These are phyloP conservation scores for Russula earlei DNA, from an alignment of 768 basidiomycete species.

Conservation along the genomic window DNA sequence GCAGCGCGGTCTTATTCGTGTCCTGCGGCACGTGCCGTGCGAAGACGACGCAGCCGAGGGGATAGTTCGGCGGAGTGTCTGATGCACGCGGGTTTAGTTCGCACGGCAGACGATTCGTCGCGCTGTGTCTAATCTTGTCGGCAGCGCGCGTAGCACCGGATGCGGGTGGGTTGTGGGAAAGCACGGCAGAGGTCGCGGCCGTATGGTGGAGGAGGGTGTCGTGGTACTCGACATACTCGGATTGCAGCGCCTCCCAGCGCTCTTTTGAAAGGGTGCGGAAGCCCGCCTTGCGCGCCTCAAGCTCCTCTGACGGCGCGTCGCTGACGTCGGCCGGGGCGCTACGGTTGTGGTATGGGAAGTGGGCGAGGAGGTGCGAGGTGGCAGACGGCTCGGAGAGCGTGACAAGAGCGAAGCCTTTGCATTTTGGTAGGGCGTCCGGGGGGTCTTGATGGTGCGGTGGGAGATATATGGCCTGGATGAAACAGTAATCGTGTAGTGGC, in stretches of 20 bases:
- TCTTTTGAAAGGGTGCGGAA: constrained; percentile 47
- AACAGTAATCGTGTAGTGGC: neutral
- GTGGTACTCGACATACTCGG: constrained; percentile 62
- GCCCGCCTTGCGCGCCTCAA: constrained; percentile 48
- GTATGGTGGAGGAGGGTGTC: constrained; percentile 37
- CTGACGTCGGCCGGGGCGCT: neutral
- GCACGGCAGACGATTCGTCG: neutral
- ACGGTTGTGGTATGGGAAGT: constrained; percentile 53
- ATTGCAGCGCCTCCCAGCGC: constrained; percentile 54
- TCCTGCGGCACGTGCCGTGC: constrained; percentile 60
- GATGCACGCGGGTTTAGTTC: neutral
- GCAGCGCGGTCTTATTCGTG: constrained; percentile 77
- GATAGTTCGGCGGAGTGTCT: constrained; percentile 26
- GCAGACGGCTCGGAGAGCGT: constrained; percentile 38
- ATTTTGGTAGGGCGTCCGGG: constrained; percentile 43
- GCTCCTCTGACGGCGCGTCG: constrained; percentile 8
- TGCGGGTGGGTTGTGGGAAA: neutral
- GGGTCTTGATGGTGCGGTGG: constrained; percentile 59
- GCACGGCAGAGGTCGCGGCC: neutral
- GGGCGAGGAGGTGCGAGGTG: constrained; percentile 33
- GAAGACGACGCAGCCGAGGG: constrained; percentile 58
- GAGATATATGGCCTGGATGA: constrained; percentile 45
- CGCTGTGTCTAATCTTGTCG: neutral
- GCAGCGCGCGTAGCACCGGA: neutral
- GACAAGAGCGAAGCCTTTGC: constrained; percentile 71